Percentiles rank a stretch among this genome's conserved stretches.
Conservation (phyloP, 192 early-diverging fungal genomes). For the Mortierella hygrophila region DNA sequence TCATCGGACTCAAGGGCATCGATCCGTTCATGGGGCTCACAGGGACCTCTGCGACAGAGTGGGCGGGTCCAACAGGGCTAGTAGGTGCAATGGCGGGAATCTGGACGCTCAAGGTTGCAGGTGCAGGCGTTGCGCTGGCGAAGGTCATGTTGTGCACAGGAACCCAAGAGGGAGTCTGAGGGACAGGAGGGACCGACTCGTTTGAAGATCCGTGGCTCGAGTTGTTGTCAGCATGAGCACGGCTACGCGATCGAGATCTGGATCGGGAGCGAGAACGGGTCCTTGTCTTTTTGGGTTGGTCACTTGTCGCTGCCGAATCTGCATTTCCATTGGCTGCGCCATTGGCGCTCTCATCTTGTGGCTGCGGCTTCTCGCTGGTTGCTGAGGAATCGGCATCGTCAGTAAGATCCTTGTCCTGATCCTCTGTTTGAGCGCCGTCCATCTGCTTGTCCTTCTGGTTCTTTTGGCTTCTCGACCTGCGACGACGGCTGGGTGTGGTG, state of each 20-base stretch:
- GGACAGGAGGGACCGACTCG: conserved; percentile 44
- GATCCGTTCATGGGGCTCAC: conserved; percentile 17
- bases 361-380: not conserved
- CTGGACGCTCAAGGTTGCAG: conserved; percentile 9
- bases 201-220: conserved; percentile 35
- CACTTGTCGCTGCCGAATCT: not conserved
- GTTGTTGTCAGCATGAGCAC: conserved; percentile 33
- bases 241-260: conserved; percentile 38
- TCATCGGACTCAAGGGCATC: not conserved
- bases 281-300: conserved; percentile 38
- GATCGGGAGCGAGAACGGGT: conserved; percentile 49
- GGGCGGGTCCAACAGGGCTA: conserved; percentile 3
- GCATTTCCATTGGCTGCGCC: conserved; percentile 4
- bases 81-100: not conserved
- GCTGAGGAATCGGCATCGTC: not conserved
- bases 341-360: not conserved
- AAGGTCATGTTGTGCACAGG: conserved; percentile 43
- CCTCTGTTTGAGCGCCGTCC: conserved; percentile 5
- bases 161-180: conserved; percentile 52
- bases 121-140: conserved; percentile 7
- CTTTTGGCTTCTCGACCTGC: conserved; percentile 47
- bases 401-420: conserved; percentile 10
- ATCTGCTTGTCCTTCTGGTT: conserved; percentile 36
- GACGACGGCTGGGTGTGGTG: conserved; percentile 35
- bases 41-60: conserved; percentile 9